Evolutionary conservation across 345 rosid genomes (phyloP).

Genomic region (Aurinia saxatilis): DNA sequence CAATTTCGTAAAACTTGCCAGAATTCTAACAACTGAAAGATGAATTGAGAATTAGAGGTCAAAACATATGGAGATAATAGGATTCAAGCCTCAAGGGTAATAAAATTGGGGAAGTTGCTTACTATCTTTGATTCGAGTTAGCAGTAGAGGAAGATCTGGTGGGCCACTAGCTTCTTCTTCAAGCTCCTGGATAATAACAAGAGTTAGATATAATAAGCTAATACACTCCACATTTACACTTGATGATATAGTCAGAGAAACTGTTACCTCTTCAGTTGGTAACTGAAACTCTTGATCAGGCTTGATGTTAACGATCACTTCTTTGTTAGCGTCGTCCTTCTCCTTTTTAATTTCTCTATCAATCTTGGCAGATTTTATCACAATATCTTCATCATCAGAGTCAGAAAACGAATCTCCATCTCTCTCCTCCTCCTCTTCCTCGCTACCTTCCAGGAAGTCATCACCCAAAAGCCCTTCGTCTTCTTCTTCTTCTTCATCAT

Average conservation of each 20-base stretch:
- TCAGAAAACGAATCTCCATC: constrained; percentile 31
- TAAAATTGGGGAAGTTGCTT: constrained; percentile 24
- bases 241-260: neutral
- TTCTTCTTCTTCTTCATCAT: constrained; percentile 16
- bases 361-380: constrained; percentile 40
- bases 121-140: constrained; percentile 80
- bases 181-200: constrained; percentile 47
- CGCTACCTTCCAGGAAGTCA: constrained; percentile 28
- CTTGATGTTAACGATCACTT: constrained; percentile 41
- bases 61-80: neutral
- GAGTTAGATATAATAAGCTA: neutral
- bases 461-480: constrained; percentile 22
- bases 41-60: neutral
- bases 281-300: constrained; percentile 41
- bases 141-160: constrained; percentile 68
- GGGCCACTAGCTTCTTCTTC: constrained; percentile 69
- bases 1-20: constrained; percentile 60
- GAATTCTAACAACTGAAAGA: constrained; percentile 67
- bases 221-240: neutral
- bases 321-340: constrained; percentile 52
- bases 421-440: constrained; percentile 29
- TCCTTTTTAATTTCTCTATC: constrained; percentile 38
- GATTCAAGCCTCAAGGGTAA: neutral
- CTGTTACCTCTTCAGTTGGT: constrained; percentile 73
- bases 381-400: constrained; percentile 55